Evolutionary conservation across 257 asterid species (phyloP).

Genomic region (Nicotiana noctiflora): DNA sequence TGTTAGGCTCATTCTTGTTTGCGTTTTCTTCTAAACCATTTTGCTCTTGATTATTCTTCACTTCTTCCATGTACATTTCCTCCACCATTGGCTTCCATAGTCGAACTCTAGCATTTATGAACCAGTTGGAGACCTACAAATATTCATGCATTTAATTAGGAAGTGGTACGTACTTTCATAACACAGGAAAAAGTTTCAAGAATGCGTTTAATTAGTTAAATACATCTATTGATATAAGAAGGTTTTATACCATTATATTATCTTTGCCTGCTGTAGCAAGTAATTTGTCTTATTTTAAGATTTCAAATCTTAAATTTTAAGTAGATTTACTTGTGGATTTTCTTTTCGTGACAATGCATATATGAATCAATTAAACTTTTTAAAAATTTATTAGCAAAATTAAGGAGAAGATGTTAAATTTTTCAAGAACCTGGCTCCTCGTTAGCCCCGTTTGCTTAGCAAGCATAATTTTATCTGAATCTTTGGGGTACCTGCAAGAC

Average conservation of each 20-base stretch:
- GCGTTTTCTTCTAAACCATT: slow-evolving; percentile 17
- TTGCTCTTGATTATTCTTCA: slow-evolving; percentile 36
- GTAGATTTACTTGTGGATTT: too few species aligned
- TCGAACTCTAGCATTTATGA: slow-evolving; percentile 77
- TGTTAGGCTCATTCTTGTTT: slow-evolving; percentile 10
- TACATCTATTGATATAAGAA: too few species aligned
- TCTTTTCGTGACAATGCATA: too few species aligned
- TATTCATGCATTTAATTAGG: background rate
- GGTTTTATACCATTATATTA: too few species aligned
- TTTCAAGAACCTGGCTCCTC: slow-evolving; percentile 55
- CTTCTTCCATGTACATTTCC: slow-evolving; percentile 72
- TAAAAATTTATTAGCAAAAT: background rate
- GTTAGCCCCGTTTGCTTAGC: slow-evolving; percentile 82
- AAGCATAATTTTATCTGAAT: slow-evolving; percentile 58
- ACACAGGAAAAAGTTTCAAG: background rate
- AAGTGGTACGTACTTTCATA: background rate
- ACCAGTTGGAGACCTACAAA: slow-evolving; percentile 78
- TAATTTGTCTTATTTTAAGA: too few species aligned
- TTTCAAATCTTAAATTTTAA: too few species aligned
- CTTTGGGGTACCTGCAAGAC: slow-evolving; percentile 63
- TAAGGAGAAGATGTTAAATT: background rate
- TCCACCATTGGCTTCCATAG: slow-evolving; percentile 91
- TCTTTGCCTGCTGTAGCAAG: too few species aligned
- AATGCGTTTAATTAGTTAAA: background rate
- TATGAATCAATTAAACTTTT: too few species aligned